These are phyloP conservation scores for Solanum habrochaites DNA, from an alignment of 257 asterid species.

Conservation along the genomic window DNA sequence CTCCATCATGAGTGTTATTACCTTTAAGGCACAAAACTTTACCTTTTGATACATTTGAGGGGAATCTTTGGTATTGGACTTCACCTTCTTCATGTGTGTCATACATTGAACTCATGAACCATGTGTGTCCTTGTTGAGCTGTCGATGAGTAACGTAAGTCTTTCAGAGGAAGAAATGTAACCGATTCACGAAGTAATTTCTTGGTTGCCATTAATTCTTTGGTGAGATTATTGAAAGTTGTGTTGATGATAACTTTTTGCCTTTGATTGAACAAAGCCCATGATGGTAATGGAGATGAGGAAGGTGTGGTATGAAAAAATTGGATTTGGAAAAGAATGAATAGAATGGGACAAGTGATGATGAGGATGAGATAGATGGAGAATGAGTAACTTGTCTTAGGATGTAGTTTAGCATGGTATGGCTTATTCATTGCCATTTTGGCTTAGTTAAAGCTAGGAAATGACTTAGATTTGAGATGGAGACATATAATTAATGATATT, in stretches of 20 bases:
- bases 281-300: not conserved
- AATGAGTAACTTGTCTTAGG: not conserved
- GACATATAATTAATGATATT: not conserved
- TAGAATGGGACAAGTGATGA: slow-evolving; percentile 19
- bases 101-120: slow-evolving; percentile 76
- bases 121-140: slow-evolving; percentile 57
- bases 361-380: slow-evolving; percentile 25
- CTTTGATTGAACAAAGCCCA: slow-evolving; percentile 27
- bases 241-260: slow-evolving; percentile 16
- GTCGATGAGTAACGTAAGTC: slow-evolving; percentile 38
- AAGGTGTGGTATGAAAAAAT: slow-evolving; percentile 23
- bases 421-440: not conserved
- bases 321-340: slow-evolving; percentile 41
- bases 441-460: not conserved
- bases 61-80: slow-evolving; percentile 48
- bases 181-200: slow-evolving; percentile 25
- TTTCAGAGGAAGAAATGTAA: slow-evolving; percentile 62
- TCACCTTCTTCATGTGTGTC: slow-evolving; percentile 49
- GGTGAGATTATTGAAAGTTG: slow-evolving; percentile 3
- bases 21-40: slow-evolving; percentile 52
- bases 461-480: not conserved
- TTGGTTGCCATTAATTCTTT: slow-evolving; percentile 3
- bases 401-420: slow-evolving; percentile 8
- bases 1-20: slow-evolving; percentile 44
- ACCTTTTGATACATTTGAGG: slow-evolving; percentile 35